Evolutionary conservation across 371 early-diverging fungal genomes (phyloP).

Genomic region (Gilbertella persicaria): DNA sequence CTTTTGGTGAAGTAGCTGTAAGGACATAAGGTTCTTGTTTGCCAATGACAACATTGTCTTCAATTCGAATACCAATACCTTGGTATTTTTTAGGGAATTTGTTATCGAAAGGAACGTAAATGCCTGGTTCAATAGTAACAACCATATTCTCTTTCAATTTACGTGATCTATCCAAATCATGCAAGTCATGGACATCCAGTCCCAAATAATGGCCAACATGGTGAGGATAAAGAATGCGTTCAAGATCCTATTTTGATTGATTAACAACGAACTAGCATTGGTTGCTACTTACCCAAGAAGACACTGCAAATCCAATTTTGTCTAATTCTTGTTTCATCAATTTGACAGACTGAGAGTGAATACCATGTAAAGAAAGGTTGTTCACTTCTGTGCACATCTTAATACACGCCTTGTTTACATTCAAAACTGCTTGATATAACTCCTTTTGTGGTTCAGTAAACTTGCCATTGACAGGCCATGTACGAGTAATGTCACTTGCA

Average conservation of each 20-base stretch:
- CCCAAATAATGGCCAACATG: constrained; percentile 96
- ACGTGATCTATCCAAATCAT: constrained; percentile 69
- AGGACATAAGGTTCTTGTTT: constrained; percentile 71
- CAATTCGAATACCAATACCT: constrained; percentile 94
- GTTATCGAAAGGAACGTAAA: constrained; percentile 85
- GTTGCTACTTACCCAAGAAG: constrained; percentile 43
- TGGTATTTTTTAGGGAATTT: constrained; percentile 82
- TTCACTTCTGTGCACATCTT: constrained; percentile 75
- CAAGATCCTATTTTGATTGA: constrained; percentile 52
- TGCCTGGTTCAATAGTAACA: constrained; percentile 94
- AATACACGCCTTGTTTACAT: constrained; percentile 85
- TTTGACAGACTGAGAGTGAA: constrained; percentile 73
- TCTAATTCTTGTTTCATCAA: constrained; percentile 66
- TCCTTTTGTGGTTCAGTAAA: constrained; percentile 81
- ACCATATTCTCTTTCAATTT: constrained; percentile 82
- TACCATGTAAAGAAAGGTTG: constrained; percentile 75
- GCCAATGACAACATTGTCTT: constrained; percentile 90
- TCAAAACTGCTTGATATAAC: constrained; percentile 84
- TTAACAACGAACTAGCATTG: not conserved
- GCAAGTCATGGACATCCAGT: constrained; percentile 92
- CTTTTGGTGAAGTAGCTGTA: constrained; percentile 82
- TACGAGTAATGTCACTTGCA: constrained; percentile 91
- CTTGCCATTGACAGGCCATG: constrained; percentile 92
- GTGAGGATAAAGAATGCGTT: constrained; percentile 86
- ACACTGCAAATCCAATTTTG: constrained; percentile 64